Base-by-base conservation (phyloP, 2,329 filamentous ascomycete genomes). In the Xylogone sp. region DNA sequence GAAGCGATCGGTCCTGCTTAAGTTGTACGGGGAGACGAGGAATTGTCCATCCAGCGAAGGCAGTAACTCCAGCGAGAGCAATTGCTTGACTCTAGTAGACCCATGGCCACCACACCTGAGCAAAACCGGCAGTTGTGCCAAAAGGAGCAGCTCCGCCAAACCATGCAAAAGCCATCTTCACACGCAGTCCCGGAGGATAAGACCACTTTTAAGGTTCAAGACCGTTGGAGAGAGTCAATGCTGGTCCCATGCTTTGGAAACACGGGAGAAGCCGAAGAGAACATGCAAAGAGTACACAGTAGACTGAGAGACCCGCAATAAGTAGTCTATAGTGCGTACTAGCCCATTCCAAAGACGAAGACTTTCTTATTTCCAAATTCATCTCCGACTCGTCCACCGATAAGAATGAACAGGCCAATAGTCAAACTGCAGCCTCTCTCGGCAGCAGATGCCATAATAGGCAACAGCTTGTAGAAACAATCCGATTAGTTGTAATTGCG, bases 201-300 rank as follows among this genome's bases (percentile, higher is more conserved):
- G 77, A 74, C 0, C 71, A 70, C 2, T 82, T 83, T 0, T 88
- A 65, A 12, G 88, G 71, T 2, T 83, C 84, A 20, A 88, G 66
- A 0, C 74, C 82, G 55, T 86, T 88, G 1, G 86, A 84, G 21
- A 88, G 69, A 10, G 77, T 68, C 29, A 88, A 71, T 0, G 83
- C 82, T 0, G 82, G 80, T 0, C 85, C 86, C 18, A 85, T 75
- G 0, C 82, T 82, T 56, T 83, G 79, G 3, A 83, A 0, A 74
- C 76, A 8, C 80, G 71, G 6, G 71, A 69, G 42, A 75, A 68
- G 52, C 76, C 70, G 59, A 79, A 79, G 21, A 51, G 51, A 13
- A 56, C 55, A 42, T n/a, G 45, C 43, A 44, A 18, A 8, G 48
- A 50, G 31, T n/a, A n/a, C n/a, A n/a, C n/a, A n/a, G n/a, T 48